Evolutionary conservation across 2,329 filamentous ascomycete species (phyloP).

Genomic region (Aspergillus floridensis): DNA sequence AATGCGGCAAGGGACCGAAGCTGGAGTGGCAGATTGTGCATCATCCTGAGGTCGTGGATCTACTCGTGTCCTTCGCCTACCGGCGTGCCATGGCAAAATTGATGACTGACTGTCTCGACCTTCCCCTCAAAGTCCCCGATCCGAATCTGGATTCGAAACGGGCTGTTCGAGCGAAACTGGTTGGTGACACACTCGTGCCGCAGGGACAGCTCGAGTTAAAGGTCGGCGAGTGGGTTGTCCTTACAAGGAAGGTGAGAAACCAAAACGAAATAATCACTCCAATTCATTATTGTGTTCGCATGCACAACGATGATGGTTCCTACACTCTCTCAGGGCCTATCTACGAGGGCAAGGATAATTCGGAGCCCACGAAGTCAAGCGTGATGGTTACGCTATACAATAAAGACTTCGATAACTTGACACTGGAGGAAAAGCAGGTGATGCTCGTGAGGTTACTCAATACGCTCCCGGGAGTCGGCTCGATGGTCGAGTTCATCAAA

Average conservation of each 20-base stretch:
- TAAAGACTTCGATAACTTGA: slow-evolving; percentile 41
- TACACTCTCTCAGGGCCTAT: slow-evolving; percentile 29
- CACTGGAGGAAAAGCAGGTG: slow-evolving; percentile 23
- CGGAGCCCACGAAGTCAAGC: neutral
- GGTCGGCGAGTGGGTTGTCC: slow-evolving; percentile 53
- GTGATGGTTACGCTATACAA: slow-evolving; percentile 33
- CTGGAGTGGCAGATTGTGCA: slow-evolving; percentile 80
- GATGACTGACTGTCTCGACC: slow-evolving; percentile 58
- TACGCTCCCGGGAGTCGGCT: slow-evolving; percentile 38
- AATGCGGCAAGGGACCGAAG: slow-evolving; percentile 77
- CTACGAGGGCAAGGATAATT: neutral
- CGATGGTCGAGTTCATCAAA: slow-evolving; percentile 48
- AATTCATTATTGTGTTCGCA: neutral
- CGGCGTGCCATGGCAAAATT: slow-evolving; percentile 45
- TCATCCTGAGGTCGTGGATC: slow-evolving; percentile 78
- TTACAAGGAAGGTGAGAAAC: neutral
- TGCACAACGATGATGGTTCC: neutral
- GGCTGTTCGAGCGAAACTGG: neutral
- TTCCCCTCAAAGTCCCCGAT: slow-evolving; percentile 53
- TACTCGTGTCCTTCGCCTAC: slow-evolving; percentile 81
- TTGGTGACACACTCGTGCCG: neutral
- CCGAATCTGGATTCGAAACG: neutral
- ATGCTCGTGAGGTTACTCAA: slow-evolving; percentile 37
- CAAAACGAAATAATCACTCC: neutral
- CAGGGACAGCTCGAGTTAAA: slow-evolving; percentile 34